Percentiles rank a stretch among this genome's conserved stretches.
These are phyloP conservation scores for Theileria sp. DNA, from an alignment of 169 alveolate genomes.

Conservation along the genomic window DNA sequence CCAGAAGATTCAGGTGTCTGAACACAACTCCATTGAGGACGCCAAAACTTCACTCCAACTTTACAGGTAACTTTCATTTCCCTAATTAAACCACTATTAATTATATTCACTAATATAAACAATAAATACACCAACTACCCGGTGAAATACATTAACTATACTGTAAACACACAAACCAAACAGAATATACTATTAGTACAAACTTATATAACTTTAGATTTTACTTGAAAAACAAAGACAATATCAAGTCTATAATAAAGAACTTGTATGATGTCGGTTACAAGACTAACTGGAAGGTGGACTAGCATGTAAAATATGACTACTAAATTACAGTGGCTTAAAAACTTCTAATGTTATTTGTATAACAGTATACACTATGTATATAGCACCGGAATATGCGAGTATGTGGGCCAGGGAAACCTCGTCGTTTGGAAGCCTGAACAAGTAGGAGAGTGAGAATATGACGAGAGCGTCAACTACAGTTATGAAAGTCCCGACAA, in stretches of 20 bases:
- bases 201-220: conserved; percentile 25
- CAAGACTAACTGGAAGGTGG: conserved; percentile 65
- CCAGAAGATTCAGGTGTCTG: conserved; percentile 66
- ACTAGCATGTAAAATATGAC: conserved; percentile 2
- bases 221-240: conserved; percentile 51
- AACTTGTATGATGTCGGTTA: conserved; percentile 69
- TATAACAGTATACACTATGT: conserved; percentile 19
- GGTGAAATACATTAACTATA: too few species aligned
- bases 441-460: conserved; percentile 13
- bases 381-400: conserved; percentile 15
- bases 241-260: conserved; percentile 36
- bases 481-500: conserved; percentile 40
- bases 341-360: conserved; percentile 23
- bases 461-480: conserved; percentile 32
- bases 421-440: conserved; percentile 11
- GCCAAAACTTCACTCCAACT: conserved; percentile 78
- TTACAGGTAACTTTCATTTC: conserved; percentile 40
- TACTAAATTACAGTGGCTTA: not conserved
- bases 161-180: not conserved
- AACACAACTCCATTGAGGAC: conserved; percentile 81
- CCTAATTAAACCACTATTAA: too few species aligned
- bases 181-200: not conserved
- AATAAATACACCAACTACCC: too few species aligned
- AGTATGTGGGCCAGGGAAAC: not conserved
- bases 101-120: too few species aligned